Base-by-base conservation (phyloP, 2,329 filamentous ascomycete species). In the Penicillium sp. region DNA sequence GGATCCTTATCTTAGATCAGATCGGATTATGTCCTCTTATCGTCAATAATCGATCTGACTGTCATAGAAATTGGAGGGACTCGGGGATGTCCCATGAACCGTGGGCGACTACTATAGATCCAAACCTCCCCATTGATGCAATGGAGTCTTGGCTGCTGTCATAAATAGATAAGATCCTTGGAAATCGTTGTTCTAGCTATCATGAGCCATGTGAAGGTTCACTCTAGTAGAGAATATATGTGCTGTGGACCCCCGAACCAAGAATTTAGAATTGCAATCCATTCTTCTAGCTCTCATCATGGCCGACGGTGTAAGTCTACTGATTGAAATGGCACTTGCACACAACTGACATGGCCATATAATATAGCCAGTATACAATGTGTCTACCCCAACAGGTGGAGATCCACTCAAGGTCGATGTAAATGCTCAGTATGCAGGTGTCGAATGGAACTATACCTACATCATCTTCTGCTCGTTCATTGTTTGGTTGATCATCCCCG, bases 401-500 rank as follows among this genome's bases (percentile, higher is more conserved):
- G 76, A 86, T 64, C 78, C 82, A 2, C 68, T 80, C 10, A 67
- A 77, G 35, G 77, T 82, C 13, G 80, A 86, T 67, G 80, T 84
- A 62, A 85, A 88, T 64, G 72, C 79, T 12, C 84, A 85, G 65
- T 88, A 85, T 69, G 72, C 71, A 25, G 85, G 85, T 8, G 74
- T 81, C 56, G 84, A 88, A 68, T 86, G 79, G 72, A 81, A 88
- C 67, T 86, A 87, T 70, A 79, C 80, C 40, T 88, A 86, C 67
- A 77, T 84, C 54, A 61, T 71, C 8, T 77, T 85, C 64, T 86
- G 84, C 69, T 78, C 76, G 15, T 85, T 83, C 70, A 78, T 88
- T 54, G 85, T 88, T 54, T 88, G 84, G 81, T 72, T 88, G 50
- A 89, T 89, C 68, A 86, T 88, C 56, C 86, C 86, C 0, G 86